Evolutionary conservation across 176 grass and related monocot species (phyloP), one percentile per base, ranked within the genome.

Genomic region (Avena insularis): DNA sequence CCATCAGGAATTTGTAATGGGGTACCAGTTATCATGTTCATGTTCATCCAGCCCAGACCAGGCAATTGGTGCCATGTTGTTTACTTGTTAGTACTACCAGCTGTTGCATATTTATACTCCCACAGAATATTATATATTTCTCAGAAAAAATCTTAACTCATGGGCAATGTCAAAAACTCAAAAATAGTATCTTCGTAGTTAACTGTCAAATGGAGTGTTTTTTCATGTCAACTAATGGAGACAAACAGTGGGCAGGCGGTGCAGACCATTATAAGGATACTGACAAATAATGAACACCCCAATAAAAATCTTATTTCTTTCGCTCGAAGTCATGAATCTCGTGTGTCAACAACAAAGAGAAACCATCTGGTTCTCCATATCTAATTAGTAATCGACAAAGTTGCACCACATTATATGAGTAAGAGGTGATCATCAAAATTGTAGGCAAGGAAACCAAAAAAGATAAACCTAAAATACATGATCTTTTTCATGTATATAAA

Each of bases 11-110:
- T 12, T 80, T 12, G 13, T 31, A 17, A 47, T 49, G n/a, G 59
- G n/a, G 59, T 19, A 19, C 79, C 4, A 8, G 59, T 20, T 80
- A 27, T 15, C 40, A 80, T 80, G 40, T 16, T 15, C 40, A 80
- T 80, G 40, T 16, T 64, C 58, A 64, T 80, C 21, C 13, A 80
- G 63, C 8, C 43, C 14, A 75, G 25, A 25, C 11, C 5, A 73
- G 38, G 16, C 33, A 75, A 14, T 6, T 6, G 13, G 23, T 62
- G 72, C 13, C n/a, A 75, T 13, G 7, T 51, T 75, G 7, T 47
- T 47, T 74, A 25, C 19, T 74, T 67, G 31, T 85, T 43, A 25
- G 47, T 81, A 74, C 68, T 13, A 56, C 13, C 29, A 62, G 45
- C 1, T 43, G 58, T 79, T 71, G 9, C 64, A 86, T 82, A 55